These are phyloP conservation scores for Cladobotryum mycophilum DNA, from an alignment of 2,329 filamentous ascomycete genomes.

Conservation along the genomic window DNA sequence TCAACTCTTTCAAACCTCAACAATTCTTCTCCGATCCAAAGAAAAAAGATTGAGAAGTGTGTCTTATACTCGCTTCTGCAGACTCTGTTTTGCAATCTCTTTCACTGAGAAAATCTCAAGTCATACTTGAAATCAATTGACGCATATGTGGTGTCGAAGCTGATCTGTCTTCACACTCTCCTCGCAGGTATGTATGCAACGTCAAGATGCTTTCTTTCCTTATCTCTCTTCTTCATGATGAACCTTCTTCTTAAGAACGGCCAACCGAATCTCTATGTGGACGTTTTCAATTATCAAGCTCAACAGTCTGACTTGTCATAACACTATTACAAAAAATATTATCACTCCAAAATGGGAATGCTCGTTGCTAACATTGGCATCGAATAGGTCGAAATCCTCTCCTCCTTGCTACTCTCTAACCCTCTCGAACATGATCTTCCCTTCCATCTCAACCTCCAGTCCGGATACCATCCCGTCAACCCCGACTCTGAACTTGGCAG, in stretches of 20 bases:
- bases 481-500: slow-evolving; percentile 13
- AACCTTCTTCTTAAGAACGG: slow-evolving; percentile 57
- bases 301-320: slow-evolving; percentile 51
- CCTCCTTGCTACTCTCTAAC: neutral
- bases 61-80: neutral
- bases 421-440: slow-evolving; percentile 9
- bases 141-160: too few species aligned
- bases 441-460: slow-evolving; percentile 5
- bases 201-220: slow-evolving; percentile 10
- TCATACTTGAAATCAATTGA: too few species aligned
- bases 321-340: neutral
- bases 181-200: slow-evolving; percentile 6
- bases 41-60: neutral
- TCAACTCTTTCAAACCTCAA: neutral
- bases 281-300: slow-evolving; percentile 54
- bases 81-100: too few species aligned
- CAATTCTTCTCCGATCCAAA: neutral
- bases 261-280: slow-evolving; percentile 58
- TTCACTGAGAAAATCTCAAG: too few species aligned
- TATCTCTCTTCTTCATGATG: slow-evolving; percentile 40
- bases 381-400: slow-evolving; percentile 1
- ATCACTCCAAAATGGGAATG: neutral
- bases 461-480: slow-evolving; percentile 1
- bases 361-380: slow-evolving; percentile 19
- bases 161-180: too few species aligned